A percentile compares a stretch with the other conserved stretches of the same genome.
These are phyloP conservation scores for Cladobotryum mycophilum DNA, from an alignment of 2,329 filamentous ascomycete species.

Conservation along the genomic window DNA sequence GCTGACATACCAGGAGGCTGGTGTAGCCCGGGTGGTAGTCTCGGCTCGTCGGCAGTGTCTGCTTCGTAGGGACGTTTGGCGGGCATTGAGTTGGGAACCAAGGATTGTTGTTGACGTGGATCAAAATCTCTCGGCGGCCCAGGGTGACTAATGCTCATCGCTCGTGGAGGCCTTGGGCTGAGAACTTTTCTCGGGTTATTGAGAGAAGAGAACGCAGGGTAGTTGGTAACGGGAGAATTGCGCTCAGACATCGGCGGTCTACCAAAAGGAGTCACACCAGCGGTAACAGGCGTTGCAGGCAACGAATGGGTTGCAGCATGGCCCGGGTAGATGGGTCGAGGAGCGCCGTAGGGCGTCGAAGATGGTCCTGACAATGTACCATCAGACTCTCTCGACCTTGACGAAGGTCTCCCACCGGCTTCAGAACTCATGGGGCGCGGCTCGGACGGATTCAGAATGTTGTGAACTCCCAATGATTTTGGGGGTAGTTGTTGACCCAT, in stretches of 20 bases:
- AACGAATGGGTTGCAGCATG: slow-evolving; percentile 28
- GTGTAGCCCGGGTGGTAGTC: slow-evolving; percentile 21
- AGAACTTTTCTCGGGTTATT: slow-evolving; percentile 23
- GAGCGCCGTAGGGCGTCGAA: slow-evolving; percentile 16
- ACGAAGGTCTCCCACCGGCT: slow-evolving; percentile 10
- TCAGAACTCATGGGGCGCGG: slow-evolving; percentile 17
- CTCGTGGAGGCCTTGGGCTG: slow-evolving; percentile 27
- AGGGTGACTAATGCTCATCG: slow-evolving; percentile 23
- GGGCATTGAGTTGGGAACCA: slow-evolving; percentile 20
- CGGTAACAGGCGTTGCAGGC: slow-evolving; percentile 26
- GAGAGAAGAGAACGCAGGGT: slow-evolving; percentile 24
- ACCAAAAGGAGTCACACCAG: slow-evolving; percentile 20
- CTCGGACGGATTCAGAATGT: slow-evolving; percentile 33
- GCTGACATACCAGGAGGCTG: slow-evolving; percentile 20
- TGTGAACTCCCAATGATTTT: slow-evolving; percentile 30
- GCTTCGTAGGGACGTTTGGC: slow-evolving; percentile 28
- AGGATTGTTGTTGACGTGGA: slow-evolving; percentile 14
- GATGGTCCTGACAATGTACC: slow-evolving; percentile 15
- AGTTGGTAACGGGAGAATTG: slow-evolving; percentile 25
- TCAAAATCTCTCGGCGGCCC: slow-evolving; percentile 19
- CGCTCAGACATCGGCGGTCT: slow-evolving; percentile 24
- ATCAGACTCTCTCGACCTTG: slow-evolving; percentile 17
- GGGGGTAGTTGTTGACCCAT: slow-evolving; percentile 20
- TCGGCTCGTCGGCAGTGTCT: slow-evolving; percentile 21
- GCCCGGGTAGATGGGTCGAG: slow-evolving; percentile 20